Base-by-base conservation (phyloP, 1,284 basidiomycete genomes). In the Rhodotorula sp. region DNA sequence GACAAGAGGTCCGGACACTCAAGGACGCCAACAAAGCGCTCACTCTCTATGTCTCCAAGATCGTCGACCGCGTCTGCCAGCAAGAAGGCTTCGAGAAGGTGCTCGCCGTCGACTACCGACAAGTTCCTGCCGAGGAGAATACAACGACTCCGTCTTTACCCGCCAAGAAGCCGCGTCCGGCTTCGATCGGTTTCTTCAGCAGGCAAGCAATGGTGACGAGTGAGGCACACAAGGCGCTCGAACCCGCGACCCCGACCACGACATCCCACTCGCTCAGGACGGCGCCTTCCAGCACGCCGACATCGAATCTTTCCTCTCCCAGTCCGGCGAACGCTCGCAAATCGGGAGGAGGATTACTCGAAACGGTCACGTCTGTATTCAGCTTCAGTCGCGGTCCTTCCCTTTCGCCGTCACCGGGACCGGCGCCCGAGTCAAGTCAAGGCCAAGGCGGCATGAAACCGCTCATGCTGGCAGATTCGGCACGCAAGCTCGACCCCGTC, bases 1-100 rank as follows among this genome's bases (percentile, higher is more conserved):
- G 68, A 14, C 55, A 53, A 49, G 77, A 78, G 62, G 60, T 78
- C 54, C 70, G 69, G 30, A 67, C 68, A 3, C 63, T 78, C 6
- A 66, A 70, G 62, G 77, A 78, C 33, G 77, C 76, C 30, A 78
- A 78, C 72, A 69, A 68, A 37, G 71, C 69, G 29, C 73, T 78
- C n/a, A 74, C 77, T 24, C 76, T 77, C 20, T 78, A 78, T 64
- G 73, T 78, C 29, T 70, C 68, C 44, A 78, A 78, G 69, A 78
- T 78, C n/a, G 67, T 78, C 51, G 77, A 78, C 60, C 76, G 76
- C 30, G 74, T 78, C 49, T 77, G 77, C 62, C 68, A 66, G n/a
- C 75, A 76, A 57, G 77, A 78, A 66, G 77, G 77, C 12, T 78
- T 78, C 58, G 77, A 78, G 33, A 78, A 77, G 59, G 76, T 78